Base-by-base conservation (phyloP, 805 yeast genomes). In the Kodamaea kaohsiungensis region DNA sequence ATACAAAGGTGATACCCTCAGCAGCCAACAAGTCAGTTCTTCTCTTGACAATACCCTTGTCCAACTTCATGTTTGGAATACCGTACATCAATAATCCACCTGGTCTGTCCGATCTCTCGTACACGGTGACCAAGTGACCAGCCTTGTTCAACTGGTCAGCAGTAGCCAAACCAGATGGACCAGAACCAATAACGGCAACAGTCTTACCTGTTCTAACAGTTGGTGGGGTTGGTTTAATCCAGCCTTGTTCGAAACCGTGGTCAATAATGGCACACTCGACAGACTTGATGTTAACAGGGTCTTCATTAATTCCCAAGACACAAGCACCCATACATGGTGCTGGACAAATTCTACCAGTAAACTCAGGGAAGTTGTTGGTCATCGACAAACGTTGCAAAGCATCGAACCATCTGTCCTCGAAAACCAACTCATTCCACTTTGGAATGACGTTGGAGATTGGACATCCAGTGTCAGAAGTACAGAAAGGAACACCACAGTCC, bases 401-500 rank as follows among this genome's bases (percentile, higher is more conserved):
- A 64, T 91, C 92, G 66, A 79, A 85, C 98, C 98, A 93, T 68
- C 93, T 85, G 72, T 91, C 93, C 72, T 91, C 84, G 84, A 91
- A 93, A 16, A 93, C 97, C 62, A 95, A 82, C 70, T 92, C 98
- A 72, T 93, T 95, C 93, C 97, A 95, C 75, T 93, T 92, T 59
- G 99, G 99, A 78, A 93, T 93, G 63, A 93, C 86, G 75, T 93
- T 93, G 52, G 98, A 91, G 61, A 93, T 88, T 52, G 99, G 99
- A 78, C 99, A 93, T 56, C 99, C 99, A 45, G 97, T 89, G 72
- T 93, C 98, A 48, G 96, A 88, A 67, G 93, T 96, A 80, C 99
- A 93, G 84, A 93, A 93, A 55, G 99, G 99, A 64, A 95, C 96
- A 79, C 99, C 99, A 80, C 99, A 93, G 75, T 93, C 98, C 96